These are phyloP conservation scores for Hyphodiscus hymeniophilus DNA, from an alignment of 495 filamentous ascomycete species.

Conservation along the genomic window DNA sequence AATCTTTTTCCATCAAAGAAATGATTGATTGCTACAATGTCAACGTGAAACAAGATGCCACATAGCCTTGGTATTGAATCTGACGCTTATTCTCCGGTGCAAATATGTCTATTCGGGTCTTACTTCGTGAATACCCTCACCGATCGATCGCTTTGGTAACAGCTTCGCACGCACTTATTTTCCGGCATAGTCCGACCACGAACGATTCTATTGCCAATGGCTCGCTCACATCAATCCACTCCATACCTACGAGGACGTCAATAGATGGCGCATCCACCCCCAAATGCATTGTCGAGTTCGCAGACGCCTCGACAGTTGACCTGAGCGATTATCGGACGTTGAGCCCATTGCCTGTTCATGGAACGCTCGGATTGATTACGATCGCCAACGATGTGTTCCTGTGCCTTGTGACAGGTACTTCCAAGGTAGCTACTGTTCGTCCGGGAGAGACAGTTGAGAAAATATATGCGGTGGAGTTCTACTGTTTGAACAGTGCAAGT, in stretches of 20 bases:
- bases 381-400: constrained; percentile 82
- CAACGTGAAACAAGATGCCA: constrained; percentile 13
- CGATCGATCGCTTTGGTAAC: constrained; percentile 81
- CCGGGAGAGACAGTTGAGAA: constrained; percentile 83
- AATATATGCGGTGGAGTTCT: constrained; percentile 84
- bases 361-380: constrained; percentile 85
- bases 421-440: constrained; percentile 69
- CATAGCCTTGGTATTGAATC: background rate
- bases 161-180: constrained; percentile 68
- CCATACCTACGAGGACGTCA: constrained; percentile 25
- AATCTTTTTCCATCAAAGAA: background rate
- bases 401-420: constrained; percentile 75
- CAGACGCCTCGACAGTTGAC: constrained; percentile 50
- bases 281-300: constrained; percentile 85
- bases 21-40: background rate
- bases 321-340: constrained; percentile 66
- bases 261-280: constrained; percentile 34
- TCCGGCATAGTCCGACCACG: constrained; percentile 60
- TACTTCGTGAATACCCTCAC: constrained; percentile 70
- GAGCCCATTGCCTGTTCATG: constrained; percentile 66
- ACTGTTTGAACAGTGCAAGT: constrained; percentile 76
- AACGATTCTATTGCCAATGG: constrained; percentile 42
- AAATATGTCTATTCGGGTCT: constrained; percentile 47
- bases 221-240: constrained; percentile 38
- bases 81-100: background rate